Percentiles rank a stretch among this genome's conserved stretches.
Conservation (phyloP, 1,284 basidiomycete species). For the Trametes sp. region DNA sequence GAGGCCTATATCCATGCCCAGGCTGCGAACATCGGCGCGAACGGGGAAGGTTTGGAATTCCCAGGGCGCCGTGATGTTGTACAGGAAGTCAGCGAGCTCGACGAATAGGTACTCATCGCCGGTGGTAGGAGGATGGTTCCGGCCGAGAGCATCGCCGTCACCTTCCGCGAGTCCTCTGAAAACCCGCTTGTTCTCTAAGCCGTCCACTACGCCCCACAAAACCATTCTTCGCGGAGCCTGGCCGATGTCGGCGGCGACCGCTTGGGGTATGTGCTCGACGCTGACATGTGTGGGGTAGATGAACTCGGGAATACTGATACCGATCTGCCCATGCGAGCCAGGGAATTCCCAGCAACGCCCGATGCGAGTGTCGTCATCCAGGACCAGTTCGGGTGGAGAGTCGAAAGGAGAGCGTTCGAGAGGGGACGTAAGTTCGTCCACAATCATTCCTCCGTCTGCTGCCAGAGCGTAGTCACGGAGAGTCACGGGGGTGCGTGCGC, state of each 20-base stretch:
- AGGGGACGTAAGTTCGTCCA: neutral
- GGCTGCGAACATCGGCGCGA: neutral
- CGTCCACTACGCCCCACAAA: conserved; percentile 23
- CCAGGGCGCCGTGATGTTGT: conserved; percentile 4
- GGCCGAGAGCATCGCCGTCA: neutral
- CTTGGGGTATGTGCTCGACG: conserved; percentile 22
- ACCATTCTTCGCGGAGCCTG: conserved; percentile 19
- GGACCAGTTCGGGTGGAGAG: neutral
- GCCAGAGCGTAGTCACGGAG: neutral
- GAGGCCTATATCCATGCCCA: conserved; percentile 14
- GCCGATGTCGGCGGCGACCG: conserved; percentile 12
- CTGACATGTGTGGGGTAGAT: conserved; percentile 24
- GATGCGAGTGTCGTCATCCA: conserved; percentile 9
- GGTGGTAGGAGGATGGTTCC: neutral
- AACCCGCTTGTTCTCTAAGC: neutral
- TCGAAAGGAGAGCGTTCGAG: neutral
- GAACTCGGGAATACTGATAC: conserved; percentile 1
- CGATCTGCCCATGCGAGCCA: conserved; percentile 11
- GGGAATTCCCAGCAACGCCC: conserved; percentile 16
- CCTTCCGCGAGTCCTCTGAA: neutral
- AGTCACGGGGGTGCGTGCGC: neutral
- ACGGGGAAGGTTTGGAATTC: conserved; percentile 22
- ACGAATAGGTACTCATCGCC: conserved; percentile 3
- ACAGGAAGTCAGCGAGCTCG: conserved; percentile 13
- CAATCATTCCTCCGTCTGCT: neutral